phyloP scores from a whole-genome alignment of 805 yeast species.

The Saccharomycopsis lassenensis region DNA sequence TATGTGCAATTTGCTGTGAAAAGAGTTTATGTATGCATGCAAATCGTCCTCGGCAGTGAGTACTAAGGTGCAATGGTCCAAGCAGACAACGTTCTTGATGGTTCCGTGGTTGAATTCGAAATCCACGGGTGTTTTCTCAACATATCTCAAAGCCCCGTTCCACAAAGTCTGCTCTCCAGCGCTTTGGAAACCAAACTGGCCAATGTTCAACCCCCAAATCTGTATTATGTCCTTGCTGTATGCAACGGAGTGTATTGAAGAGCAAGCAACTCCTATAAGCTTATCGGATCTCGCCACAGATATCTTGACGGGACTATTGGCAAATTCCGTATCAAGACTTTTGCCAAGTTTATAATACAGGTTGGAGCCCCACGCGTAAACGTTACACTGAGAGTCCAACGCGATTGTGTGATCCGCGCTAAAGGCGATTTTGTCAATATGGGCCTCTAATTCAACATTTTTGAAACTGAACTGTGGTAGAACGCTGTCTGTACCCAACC shows the following conservation, averaged over 20 bases:
- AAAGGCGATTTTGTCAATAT: conserved; percentile 31
- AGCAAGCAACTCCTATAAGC: conserved; percentile 42
- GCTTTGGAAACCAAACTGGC: conserved; percentile 59
- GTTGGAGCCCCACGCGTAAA: conserved; percentile 76
- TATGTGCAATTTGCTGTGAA: conserved; percentile 37
- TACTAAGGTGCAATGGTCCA: conserved; percentile 62
- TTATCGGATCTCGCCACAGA: conserved; percentile 28
- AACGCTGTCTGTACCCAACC: conserved; percentile 34
- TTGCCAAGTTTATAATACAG: no score
- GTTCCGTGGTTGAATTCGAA: conserved; percentile 34
- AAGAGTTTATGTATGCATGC: conserved; percentile 47
- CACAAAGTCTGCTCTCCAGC: conserved; percentile 24
- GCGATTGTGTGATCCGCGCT: conserved; percentile 63
- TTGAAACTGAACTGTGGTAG: conserved; percentile 34
- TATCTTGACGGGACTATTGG: conserved; percentile 18
- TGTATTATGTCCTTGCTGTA: conserved; percentile 38
- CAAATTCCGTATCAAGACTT: conserved; percentile 22
- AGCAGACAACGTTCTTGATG: conserved; percentile 48
- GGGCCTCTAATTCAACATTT: conserved; percentile 28
- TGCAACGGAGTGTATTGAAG: conserved; percentile 60
- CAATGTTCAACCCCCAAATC: conserved; percentile 73
- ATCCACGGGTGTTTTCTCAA: conserved; percentile 26
- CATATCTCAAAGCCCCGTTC: no score
- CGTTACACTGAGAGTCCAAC: conserved; percentile 38
- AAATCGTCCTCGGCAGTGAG: conserved; percentile 47